These are phyloP conservation scores for Cryptosporidium viatorum DNA, from an alignment of 169 alveolate species.

Conservation along the genomic window DNA sequence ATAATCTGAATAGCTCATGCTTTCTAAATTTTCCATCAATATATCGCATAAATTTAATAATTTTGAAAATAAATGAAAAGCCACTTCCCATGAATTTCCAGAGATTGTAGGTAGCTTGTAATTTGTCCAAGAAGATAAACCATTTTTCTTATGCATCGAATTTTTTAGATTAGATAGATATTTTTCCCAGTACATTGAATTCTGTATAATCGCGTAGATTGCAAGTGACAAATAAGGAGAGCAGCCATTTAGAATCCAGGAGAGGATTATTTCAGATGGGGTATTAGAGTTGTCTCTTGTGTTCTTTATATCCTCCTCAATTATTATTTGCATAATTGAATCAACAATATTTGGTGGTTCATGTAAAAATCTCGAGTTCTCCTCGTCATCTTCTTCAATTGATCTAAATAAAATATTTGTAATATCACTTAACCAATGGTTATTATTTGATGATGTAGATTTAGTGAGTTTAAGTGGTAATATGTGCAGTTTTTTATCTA, in stretches of 20 bases:
- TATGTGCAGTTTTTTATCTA: neutral
- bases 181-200: constrained; percentile 22
- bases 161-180: neutral
- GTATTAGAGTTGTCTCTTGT: neutral
- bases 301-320: constrained; percentile 29
- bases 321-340: constrained; percentile 20
- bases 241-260: constrained; percentile 65
- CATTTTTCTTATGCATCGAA: neutral
- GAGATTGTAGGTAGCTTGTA: constrained; percentile 12
- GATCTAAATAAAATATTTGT: constrained; percentile 68
- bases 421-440: constrained; percentile 52
- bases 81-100: constrained; percentile 71
- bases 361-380: constrained; percentile 3
- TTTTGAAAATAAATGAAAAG: constrained; percentile 3
- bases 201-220: constrained; percentile 18
- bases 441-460: constrained; percentile 20
- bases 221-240: constrained; percentile 67
- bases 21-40: neutral
- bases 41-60: neutral
- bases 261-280: constrained; percentile 55
- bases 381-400: constrained; percentile 74
- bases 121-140: neutral
- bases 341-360: constrained; percentile 62
- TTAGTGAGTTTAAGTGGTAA: neutral
- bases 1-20: neutral